These are phyloP conservation scores for Curvularia spicifera DNA, from an alignment of 2,329 filamentous ascomycete species.

Conservation along the genomic window DNA sequence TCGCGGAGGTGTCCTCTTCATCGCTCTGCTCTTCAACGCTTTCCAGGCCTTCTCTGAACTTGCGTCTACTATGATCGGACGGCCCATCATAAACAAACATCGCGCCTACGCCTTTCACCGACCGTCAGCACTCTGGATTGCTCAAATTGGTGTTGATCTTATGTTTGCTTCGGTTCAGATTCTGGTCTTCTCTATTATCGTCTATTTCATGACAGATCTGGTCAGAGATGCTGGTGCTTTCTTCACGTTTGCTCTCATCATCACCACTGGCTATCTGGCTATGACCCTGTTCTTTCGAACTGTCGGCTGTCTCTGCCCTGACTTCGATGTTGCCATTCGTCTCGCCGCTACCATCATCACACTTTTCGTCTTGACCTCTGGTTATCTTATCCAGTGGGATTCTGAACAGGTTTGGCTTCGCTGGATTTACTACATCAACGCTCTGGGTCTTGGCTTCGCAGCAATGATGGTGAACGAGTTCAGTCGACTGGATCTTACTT, in stretches of 20 bases:
- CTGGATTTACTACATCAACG: conserved; percentile 84
- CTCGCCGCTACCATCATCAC: conserved; percentile 79
- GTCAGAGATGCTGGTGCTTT: conserved; percentile 55
- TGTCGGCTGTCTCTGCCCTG: conserved; percentile 71
- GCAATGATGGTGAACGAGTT: conserved; percentile 90
- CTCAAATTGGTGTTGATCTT: conserved; percentile 79
- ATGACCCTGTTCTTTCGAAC: conserved; percentile 57
- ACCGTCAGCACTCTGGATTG: conserved; percentile 82
- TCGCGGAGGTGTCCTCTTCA: conserved; percentile 81
- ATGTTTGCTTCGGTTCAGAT: conserved; percentile 75
- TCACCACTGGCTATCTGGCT: conserved; percentile 51
- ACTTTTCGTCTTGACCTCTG: conserved; percentile 79
- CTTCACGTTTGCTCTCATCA: conserved; percentile 57
- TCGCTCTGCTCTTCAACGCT: conserved; percentile 82
- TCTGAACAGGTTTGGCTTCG: conserved; percentile 78
- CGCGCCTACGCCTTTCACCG: conserved; percentile 82
- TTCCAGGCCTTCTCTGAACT: conserved; percentile 85
- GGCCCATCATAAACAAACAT: conserved; percentile 83
- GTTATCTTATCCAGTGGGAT: conserved; percentile 83
- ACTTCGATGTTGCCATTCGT: conserved; percentile 86
- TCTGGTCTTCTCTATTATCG: conserved; percentile 54
- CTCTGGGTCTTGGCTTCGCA: conserved; percentile 77
- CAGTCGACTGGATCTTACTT: conserved; percentile 69
- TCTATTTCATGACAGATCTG: conserved; percentile 60
- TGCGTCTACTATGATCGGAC: conserved; percentile 74